Conservation (phyloP, 2,329 filamentous ascomycete species). For the Aspergillus felis region DNA sequence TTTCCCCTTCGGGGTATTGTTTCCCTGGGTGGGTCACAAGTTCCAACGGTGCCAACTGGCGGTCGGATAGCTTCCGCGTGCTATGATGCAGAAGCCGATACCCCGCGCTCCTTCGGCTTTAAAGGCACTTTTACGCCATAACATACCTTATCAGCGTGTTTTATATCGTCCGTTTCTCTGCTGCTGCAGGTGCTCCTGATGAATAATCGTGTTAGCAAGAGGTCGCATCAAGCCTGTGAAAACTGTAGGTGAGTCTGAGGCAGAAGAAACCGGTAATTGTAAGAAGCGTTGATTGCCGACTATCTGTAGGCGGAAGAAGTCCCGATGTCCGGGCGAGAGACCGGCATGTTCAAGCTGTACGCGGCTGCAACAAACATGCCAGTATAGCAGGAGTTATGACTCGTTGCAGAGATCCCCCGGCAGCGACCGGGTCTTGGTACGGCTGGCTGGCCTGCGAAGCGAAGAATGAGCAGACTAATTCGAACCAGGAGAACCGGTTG, state of each 20-base stretch:
- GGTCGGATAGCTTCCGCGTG: not conserved
- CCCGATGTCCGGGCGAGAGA: not conserved
- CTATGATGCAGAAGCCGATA: too few relatives aligned
- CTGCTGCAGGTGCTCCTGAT: not conserved
- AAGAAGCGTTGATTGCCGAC: not conserved
- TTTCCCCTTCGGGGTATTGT: not conserved
- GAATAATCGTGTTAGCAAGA: not conserved
- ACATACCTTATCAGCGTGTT: not conserved
- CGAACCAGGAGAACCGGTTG: not conserved
- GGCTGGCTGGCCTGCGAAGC: not conserved
- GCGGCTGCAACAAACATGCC: not conserved
- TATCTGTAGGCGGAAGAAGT: not conserved
- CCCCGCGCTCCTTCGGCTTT: not conserved
- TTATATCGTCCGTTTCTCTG: not conserved
- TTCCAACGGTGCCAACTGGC: not conserved
- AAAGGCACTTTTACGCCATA: not conserved
- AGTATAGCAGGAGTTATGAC: not conserved
- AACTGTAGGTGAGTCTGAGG: not conserved
- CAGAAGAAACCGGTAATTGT: not conserved
- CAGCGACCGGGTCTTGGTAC: not conserved
- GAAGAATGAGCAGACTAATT: not conserved
- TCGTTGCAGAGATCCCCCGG: not conserved
- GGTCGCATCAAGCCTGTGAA: not conserved
- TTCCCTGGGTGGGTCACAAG: not conserved
- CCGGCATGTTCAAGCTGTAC: not conserved